A percentile compares a stretch with the other conserved stretches of the same genome.
These are phyloP conservation scores for Licmophora abbreviata DNA, from an alignment of 108 stramenopile species.

Conservation along the genomic window DNA sequence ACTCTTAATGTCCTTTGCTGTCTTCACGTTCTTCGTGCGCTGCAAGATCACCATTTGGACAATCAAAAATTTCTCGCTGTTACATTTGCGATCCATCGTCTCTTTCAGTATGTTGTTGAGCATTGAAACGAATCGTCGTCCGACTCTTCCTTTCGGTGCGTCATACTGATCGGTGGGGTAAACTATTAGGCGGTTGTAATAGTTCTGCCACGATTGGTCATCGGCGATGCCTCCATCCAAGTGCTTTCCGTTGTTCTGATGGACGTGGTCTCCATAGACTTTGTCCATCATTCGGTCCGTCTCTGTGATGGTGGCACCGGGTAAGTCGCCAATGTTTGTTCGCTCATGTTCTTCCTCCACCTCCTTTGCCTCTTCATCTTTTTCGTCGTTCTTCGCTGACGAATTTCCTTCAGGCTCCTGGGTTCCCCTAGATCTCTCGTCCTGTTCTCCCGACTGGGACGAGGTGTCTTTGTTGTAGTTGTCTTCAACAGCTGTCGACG, in stretches of 20 bases:
- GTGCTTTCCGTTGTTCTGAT: conserved; percentile 6
- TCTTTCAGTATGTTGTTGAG: conserved; percentile 5
- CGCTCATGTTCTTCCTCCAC: no score
- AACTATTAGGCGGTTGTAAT: conserved; percentile 2
- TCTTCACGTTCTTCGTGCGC: conserved; percentile 3
- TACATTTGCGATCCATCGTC: conserved; percentile 5
- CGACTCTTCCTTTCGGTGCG: conserved; percentile 6
- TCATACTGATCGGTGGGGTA: conserved; percentile 5
- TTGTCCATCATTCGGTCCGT: neutral
- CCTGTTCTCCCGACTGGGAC: no score
- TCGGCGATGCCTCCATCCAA: conserved; percentile 5
- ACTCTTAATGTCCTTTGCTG: conserved; percentile 11
- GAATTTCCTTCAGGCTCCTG: no score
- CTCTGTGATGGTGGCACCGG: neutral
- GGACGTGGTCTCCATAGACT: conserved; percentile 6
- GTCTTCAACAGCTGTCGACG: no score
- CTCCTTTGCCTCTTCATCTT: no score
- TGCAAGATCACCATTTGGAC: conserved; percentile 10
- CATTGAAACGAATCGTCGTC: conserved; percentile 7
- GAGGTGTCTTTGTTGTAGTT: no score
- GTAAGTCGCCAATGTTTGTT: no score
- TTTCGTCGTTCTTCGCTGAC: no score
- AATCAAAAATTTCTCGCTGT: conserved; percentile 14
- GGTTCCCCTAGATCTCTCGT: no score
- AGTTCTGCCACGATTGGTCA: conserved; percentile 10